Percentiles rank a stretch among this genome's conserved stretches.
These are phyloP conservation scores for Knufia petricola DNA, from an alignment of 2,329 filamentous ascomycete species.

Conservation along the genomic window DNA sequence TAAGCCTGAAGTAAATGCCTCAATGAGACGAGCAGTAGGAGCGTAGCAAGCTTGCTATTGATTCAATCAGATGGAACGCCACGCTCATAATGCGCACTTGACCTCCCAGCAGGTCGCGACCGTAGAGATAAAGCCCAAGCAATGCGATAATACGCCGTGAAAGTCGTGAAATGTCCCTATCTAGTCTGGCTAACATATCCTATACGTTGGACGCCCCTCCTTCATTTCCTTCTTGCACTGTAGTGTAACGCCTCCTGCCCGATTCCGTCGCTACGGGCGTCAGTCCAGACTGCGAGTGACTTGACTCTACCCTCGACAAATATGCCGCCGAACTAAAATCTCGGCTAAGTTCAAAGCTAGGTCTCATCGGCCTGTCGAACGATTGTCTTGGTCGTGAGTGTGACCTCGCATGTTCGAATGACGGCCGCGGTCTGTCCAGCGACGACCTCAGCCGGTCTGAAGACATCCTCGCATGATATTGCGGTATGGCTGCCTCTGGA, in stretches of 20 bases:
- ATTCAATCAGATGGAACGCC: background rate
- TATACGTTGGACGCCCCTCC: slow-evolving; percentile 7
- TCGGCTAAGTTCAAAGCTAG: slow-evolving; percentile 75
- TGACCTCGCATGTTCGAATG: slow-evolving; percentile 55
- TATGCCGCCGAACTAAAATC: slow-evolving; percentile 89
- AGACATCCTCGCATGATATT: slow-evolving; percentile 39
- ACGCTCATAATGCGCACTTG: background rate
- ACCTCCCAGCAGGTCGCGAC: background rate
- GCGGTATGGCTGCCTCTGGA: background rate
- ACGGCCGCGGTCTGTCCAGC: slow-evolving; percentile 77
- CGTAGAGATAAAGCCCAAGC: background rate
- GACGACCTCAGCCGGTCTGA: slow-evolving; percentile 66
- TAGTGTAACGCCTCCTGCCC: background rate
- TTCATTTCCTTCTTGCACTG: slow-evolving; percentile 11
- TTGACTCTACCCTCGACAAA: slow-evolving; percentile 72
- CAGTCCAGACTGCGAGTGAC: slow-evolving; percentile 40
- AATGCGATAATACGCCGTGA: background rate
- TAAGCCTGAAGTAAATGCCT: too few relatives aligned
- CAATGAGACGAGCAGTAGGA: too few relatives aligned
- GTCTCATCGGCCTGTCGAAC: slow-evolving; percentile 40
- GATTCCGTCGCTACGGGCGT: slow-evolving; percentile 13
- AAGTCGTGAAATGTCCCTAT: background rate
- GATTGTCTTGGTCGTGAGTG: slow-evolving; percentile 28
- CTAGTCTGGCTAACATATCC: background rate
- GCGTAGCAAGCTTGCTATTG: background rate